phyloP scores from a whole-genome alignment of 2,329 filamentous ascomycete species.

The Claviceps cyperi region DNA sequence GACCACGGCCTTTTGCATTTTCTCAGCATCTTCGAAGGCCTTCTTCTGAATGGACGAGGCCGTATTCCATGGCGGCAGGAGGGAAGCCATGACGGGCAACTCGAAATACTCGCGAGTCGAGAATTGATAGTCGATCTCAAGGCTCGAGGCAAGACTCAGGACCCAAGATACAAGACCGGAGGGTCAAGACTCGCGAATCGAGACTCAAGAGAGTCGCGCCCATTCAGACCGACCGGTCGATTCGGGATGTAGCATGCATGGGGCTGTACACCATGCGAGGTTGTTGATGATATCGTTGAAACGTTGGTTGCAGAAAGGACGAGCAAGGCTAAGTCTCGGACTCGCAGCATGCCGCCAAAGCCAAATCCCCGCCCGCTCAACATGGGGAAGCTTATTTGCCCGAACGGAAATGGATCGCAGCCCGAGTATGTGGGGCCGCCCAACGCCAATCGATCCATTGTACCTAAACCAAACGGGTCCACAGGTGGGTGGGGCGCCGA shows the following conservation, averaged over 20 bases:
- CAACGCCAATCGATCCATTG: background rate
- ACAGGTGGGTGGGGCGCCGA: background rate
- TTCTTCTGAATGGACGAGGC: constrained; percentile 38
- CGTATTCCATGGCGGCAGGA: constrained; percentile 27
- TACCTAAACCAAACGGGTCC: background rate
- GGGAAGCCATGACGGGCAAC: constrained; percentile 23
- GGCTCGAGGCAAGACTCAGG: background rate
- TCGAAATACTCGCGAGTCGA: background rate
- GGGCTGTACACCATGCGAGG: background rate
- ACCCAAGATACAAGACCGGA: background rate
- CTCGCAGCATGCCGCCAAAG: background rate
- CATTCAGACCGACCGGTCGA: background rate
- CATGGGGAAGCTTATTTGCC: background rate
- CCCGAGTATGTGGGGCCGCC: background rate
- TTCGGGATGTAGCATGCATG: background rate
- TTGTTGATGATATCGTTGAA: background rate
- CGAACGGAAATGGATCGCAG: background rate
- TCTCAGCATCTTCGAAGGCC: constrained; percentile 53
- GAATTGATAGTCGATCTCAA: background rate
- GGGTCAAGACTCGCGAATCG: too few relatives aligned
- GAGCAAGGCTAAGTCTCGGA: background rate
- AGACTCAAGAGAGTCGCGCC: too few relatives aligned
- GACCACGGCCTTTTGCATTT: constrained; percentile 51
- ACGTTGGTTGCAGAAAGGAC: background rate
- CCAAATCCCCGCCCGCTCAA: background rate